Evolutionary conservation across 805 yeast genomes (phyloP).

Genomic region (Hanseniaspora nectarophila): DNA sequence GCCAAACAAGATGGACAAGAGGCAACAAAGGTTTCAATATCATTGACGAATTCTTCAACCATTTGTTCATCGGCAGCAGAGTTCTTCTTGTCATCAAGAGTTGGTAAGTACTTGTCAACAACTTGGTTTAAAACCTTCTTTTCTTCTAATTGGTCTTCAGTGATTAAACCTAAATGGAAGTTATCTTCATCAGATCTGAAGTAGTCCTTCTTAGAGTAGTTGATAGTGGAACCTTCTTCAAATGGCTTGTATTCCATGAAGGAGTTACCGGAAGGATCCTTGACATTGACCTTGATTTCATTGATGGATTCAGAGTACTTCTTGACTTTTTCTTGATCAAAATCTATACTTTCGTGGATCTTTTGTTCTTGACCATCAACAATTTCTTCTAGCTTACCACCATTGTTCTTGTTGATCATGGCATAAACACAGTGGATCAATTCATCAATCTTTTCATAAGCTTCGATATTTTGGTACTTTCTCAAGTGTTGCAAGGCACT

Average conservation of each 20-base stretch:
- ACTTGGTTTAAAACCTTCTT: slow-evolving; percentile 18
- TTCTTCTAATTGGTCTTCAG: slow-evolving; percentile 43
- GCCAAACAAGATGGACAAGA: slow-evolving; percentile 78
- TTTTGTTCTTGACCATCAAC: slow-evolving; percentile 15
- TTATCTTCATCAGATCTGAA: slow-evolving; percentile 80
- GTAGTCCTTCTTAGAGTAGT: slow-evolving; percentile 80
- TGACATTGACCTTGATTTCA: slow-evolving; percentile 47
- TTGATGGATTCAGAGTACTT: slow-evolving; percentile 34
- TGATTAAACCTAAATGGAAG: slow-evolving; percentile 66
- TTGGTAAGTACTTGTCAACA: slow-evolving; percentile 13
- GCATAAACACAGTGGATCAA: slow-evolving; percentile 31
- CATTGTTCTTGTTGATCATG: slow-evolving; percentile 39
- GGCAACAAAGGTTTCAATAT: slow-evolving; percentile 85
- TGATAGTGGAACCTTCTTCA: slow-evolving; percentile 56
- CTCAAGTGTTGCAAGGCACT: slow-evolving; percentile 71
- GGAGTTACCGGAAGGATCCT: slow-evolving; percentile 93
- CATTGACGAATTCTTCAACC: slow-evolving; percentile 74
- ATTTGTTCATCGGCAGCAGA: slow-evolving; percentile 63
- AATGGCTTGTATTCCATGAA: slow-evolving; percentile 87
- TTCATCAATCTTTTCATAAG: slow-evolving; percentile 60
- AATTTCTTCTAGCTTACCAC: slow-evolving; percentile 10
- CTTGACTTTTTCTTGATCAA: slow-evolving; percentile 7
- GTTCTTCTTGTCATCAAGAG: slow-evolving; percentile 18
- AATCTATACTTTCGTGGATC: slow-evolving; percentile 7
- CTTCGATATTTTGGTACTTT: slow-evolving; percentile 58